phyloP scores from a whole-genome alignment of 1,284 basidiomycete species.

The Heimioporus retisporus region DNA sequence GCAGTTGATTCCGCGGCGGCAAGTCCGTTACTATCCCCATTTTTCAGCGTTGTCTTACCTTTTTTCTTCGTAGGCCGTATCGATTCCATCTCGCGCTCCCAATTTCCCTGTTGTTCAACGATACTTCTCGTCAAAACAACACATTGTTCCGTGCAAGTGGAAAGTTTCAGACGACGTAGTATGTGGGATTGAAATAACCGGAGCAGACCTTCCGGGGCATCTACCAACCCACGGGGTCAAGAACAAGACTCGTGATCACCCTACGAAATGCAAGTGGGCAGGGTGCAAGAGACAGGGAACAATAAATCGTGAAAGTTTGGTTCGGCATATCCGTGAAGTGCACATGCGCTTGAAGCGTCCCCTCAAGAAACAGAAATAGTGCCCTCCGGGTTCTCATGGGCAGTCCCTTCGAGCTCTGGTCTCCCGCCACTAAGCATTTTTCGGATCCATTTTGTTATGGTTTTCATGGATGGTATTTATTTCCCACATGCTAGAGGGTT shows the following conservation, averaged over 20 bases:
- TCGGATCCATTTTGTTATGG: too few relatives aligned
- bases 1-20: neutral
- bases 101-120: too few relatives aligned
- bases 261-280: conserved; percentile 26
- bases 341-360: conserved; percentile 28
- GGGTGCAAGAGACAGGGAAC: conserved; percentile 18
- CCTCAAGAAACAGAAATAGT: neutral
- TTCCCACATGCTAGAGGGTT: too few relatives aligned
- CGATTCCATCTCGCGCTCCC: neutral
- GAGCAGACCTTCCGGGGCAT: conserved; percentile 19
- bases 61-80: neutral
- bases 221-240: conserved; percentile 28
- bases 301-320: conserved; percentile 37
- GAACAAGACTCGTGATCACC: conserved; percentile 3
- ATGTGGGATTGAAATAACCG: conserved; percentile 15
- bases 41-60: neutral
- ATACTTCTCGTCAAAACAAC: too few relatives aligned
- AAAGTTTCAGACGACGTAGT: neutral
- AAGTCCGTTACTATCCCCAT: neutral
- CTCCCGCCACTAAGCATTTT: too few relatives aligned
- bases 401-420: too few relatives aligned
- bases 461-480: too few relatives aligned
- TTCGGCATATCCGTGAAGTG: conserved; percentile 31
- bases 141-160: conserved; percentile 21
- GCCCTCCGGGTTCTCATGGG: too few relatives aligned